Base-by-base conservation (phyloP, 257 asterid genomes). In the Ilex asprella region DNA sequence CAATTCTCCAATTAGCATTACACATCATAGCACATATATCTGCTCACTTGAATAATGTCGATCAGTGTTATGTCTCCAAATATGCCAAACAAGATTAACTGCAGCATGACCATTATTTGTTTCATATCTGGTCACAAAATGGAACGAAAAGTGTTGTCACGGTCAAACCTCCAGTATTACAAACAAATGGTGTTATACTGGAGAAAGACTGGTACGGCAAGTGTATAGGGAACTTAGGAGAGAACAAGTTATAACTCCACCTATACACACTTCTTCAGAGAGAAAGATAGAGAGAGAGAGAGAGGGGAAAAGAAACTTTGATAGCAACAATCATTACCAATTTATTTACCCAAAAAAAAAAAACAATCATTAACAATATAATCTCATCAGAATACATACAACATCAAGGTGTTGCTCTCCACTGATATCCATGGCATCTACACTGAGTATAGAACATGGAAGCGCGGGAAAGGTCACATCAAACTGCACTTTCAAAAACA, bases 361-460 rank as follows among this genome's bases (percentile, higher is more conserved):
- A 21, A 21, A 21, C 16, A 49, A 49, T 15, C 54, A 49, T 49
- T 49, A 12, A 62, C 56, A 44, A 64, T 55, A 12, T 56, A 30
- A 62, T 67, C 56, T 53, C 56, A 46, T 61, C 54, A 69, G 35
- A 56, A 70, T 55, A 78, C 99, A 66, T 89, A 93, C 99, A 49
- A 93, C 86, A 70, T 93, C 99, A 74, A 93, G 86, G 73, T 93
- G 99, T 74, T 93, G 96, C 84, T 89, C 99, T 74, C 99, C 97
- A 66, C 99, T 85, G 58, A 93, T 89, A 82, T 93, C 99, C 95
- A 93, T 93, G 70, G 95, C 99, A 78, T 93, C 99, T 56, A 93
- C 73, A 72, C 99, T 93, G 76, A 93, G 72, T 41, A 87, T 85
- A 58, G 99, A 93, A 67, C 99, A 93, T 16, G 99, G 78, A 65